Percentiles rank a stretch among this genome's conserved stretches.
Conservation (phyloP, 306 rosid genomes). For the Castanopsis chinensis region DNA sequence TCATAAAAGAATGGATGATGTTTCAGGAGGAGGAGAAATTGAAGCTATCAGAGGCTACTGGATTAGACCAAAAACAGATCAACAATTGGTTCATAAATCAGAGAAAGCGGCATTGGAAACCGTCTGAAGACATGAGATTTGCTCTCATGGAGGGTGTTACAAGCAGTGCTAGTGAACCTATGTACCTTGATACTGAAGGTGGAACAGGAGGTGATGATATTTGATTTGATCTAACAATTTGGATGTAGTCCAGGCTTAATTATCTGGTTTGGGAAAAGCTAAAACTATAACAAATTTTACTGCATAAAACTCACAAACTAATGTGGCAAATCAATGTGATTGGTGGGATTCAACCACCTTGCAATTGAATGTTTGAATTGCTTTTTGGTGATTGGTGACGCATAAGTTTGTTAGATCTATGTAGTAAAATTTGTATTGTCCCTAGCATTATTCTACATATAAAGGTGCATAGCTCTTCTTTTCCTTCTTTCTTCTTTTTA, state of each 20-base stretch:
- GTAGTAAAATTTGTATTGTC: too few species aligned
- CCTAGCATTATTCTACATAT: too few species aligned
- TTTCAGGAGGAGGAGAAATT: conserved; percentile 70
- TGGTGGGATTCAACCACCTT: too few species aligned
- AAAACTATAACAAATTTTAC: too few species aligned
- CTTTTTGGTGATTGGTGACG: too few species aligned
- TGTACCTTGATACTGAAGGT: conserved; percentile 18
- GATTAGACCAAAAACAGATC: conserved; percentile 78
- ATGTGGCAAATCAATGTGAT: too few species aligned
- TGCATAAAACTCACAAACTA: too few species aligned
- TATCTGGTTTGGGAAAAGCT: background rate
- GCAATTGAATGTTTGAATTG: too few species aligned
- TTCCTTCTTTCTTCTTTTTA: too few species aligned
- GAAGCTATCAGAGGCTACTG: conserved; percentile 57
- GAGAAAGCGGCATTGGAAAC: conserved; percentile 94
- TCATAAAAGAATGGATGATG: background rate
- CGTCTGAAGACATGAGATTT: conserved; percentile 67
- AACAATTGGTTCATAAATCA: conserved; percentile 95
- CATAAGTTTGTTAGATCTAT: too few species aligned
- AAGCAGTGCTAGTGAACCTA: conserved; percentile 9
- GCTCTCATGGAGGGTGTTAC: conserved; percentile 50
- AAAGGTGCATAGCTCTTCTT: too few species aligned
- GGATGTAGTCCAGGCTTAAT: background rate
- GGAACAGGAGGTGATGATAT: conserved; percentile 5
- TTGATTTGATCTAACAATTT: background rate